These are phyloP conservation scores for Erigeron canadensis DNA, from an alignment of 129 eudicot species.

Conservation along the genomic window DNA sequence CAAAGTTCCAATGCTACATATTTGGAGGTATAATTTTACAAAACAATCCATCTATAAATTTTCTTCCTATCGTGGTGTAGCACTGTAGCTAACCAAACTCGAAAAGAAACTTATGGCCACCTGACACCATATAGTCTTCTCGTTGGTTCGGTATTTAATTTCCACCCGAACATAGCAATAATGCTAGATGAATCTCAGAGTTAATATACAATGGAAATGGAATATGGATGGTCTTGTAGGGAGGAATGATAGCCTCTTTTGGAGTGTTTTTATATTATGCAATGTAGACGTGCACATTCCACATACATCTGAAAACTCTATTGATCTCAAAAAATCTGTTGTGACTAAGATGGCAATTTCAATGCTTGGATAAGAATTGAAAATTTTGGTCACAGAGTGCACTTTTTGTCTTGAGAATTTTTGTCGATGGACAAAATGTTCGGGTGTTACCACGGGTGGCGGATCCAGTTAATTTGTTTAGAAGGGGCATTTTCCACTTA, in stretches of 20 bases:
- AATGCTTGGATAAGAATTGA: conserved; percentile 32
- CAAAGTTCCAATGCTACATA: conserved; percentile 13
- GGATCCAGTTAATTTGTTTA: no score
- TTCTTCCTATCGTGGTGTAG: not conserved
- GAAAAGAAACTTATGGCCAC: conserved; percentile 20
- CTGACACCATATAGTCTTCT: conserved; percentile 21
- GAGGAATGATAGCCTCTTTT: conserved; percentile 26
- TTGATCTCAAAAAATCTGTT: conserved; percentile 42
- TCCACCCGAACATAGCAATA: conserved; percentile 18
- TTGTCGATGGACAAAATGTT: conserved; percentile 51
- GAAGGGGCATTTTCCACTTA: no score
- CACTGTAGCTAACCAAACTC: not conserved
- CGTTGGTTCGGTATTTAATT: not conserved
- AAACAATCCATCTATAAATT: not conserved
- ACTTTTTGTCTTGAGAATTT: conserved; percentile 55
- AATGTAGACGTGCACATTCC: conserved; percentile 1
- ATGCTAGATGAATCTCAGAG: conserved; percentile 22
- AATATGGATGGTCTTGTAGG: conserved; percentile 29
- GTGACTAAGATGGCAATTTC: conserved; percentile 40
- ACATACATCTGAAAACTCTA: not conserved
- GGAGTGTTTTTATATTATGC: conserved; percentile 23
- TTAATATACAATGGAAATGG: no score
- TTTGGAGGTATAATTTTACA: not conserved
- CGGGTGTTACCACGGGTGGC: conserved; percentile 51
- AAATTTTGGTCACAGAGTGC: conserved; percentile 36